Conservation (phyloP, 306 rosid species). For the Cercis canadensis region DNA sequence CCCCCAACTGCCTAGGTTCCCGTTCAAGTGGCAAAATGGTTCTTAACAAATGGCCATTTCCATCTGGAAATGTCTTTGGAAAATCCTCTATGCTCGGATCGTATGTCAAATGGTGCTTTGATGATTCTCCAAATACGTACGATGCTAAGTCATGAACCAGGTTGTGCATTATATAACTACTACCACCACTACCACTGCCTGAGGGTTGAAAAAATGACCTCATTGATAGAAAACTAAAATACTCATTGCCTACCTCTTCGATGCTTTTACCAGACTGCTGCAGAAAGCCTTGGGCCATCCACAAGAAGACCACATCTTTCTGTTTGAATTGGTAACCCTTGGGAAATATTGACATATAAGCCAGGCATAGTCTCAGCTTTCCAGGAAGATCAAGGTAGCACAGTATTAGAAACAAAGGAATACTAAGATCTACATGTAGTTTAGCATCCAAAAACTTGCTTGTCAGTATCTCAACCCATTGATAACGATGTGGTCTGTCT, state of each 20-base stretch:
- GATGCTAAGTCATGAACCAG: constrained; percentile 49
- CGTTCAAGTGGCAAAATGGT: constrained; percentile 11
- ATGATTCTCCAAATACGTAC: constrained; percentile 21
- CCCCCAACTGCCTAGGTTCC: neutral
- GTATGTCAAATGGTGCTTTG: constrained; percentile 39
- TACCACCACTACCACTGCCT: constrained; percentile 28
- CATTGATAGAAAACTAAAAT: constrained; percentile 37
- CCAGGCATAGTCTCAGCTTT: constrained; percentile 27
- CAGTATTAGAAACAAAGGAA: constrained; percentile 37
- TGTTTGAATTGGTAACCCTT: constrained; percentile 28
- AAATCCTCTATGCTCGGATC: neutral
- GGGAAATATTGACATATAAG: constrained; percentile 38
- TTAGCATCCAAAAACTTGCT: constrained; percentile 46
- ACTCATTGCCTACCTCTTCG: constrained; percentile 48
- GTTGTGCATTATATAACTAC: constrained; percentile 42
- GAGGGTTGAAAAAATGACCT: constrained; percentile 43
- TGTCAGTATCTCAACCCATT: constrained; percentile 45
- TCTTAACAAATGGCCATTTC: neutral
- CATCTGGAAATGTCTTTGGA: neutral
- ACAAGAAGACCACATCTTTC: constrained; percentile 27
- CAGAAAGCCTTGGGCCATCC: constrained; percentile 53
- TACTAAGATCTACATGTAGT: constrained; percentile 28
- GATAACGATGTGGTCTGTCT: constrained; percentile 39
- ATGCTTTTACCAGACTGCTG: constrained; percentile 10
- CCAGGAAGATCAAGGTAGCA: constrained; percentile 38